Evolutionary conservation across 2,329 filamentous ascomycete species (phyloP).

Genomic region (Penicillium sp.): DNA sequence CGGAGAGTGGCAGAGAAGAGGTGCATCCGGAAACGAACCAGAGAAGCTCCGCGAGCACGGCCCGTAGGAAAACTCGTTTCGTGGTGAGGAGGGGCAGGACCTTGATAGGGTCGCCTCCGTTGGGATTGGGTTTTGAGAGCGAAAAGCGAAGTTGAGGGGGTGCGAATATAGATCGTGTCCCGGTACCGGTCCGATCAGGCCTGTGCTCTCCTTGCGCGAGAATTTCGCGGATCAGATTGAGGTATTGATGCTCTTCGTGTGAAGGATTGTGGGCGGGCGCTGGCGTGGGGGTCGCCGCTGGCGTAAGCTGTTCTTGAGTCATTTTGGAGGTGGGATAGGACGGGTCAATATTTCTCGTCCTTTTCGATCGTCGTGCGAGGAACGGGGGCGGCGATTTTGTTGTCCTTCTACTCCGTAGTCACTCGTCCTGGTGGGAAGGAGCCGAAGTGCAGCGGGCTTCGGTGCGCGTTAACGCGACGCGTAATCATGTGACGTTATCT

Average conservation of each 20-base stretch:
- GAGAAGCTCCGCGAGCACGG: conserved; percentile 87
- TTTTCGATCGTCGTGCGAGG: not conserved
- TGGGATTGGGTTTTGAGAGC: conserved; percentile 61
- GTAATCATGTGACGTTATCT: conserved; percentile 25
- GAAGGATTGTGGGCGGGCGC: conserved; percentile 28
- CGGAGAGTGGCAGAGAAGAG: conserved; percentile 72
- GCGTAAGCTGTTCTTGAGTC: conserved; percentile 25
- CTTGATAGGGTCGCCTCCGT: conserved; percentile 51
- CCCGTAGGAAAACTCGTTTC: conserved; percentile 91
- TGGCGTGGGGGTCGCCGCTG: conserved; percentile 4
- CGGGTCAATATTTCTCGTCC: not conserved
- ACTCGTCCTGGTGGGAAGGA: not conserved
- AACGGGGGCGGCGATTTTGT: not conserved
- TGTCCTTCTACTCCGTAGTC: not conserved
- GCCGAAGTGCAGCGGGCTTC: not conserved
- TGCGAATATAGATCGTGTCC: conserved; percentile 86
- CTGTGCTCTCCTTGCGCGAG: conserved; percentile 81
- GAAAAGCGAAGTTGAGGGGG: conserved; percentile 84
- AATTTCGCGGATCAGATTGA: conserved; percentile 84
- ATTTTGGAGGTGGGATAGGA: conserved; percentile 6
- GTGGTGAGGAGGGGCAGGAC: conserved; percentile 93
- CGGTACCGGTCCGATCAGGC: conserved; percentile 90
- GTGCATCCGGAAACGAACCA: conserved; percentile 93
- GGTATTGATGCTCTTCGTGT: conserved; percentile 93
- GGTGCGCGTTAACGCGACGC: conserved; percentile 28